These are phyloP conservation scores for Kwoniella heveanensis DNA, from an alignment of 768 basidiomycete genomes.

Conservation along the genomic window DNA sequence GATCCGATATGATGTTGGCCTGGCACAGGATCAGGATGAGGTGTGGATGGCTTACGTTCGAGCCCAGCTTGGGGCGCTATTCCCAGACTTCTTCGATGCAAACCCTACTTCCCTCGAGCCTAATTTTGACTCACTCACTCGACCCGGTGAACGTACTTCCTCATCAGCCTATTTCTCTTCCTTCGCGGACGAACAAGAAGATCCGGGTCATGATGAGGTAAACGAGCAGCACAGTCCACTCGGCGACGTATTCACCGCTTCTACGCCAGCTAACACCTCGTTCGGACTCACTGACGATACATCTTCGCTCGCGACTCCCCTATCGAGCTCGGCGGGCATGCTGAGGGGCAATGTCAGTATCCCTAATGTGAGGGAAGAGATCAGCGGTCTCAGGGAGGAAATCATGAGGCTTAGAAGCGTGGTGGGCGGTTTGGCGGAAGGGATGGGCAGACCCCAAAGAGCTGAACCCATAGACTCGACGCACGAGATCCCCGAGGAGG, in stretches of 20 bases:
- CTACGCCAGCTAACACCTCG: not conserved
- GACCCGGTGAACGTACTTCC: too few relatives aligned
- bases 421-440: slow-evolving; percentile 36
- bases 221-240: not conserved
- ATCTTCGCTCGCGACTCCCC: slow-evolving; percentile 12
- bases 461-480: too few relatives aligned
- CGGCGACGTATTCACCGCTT: not conserved
- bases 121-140: too few relatives aligned
- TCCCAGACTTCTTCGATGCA: slow-evolving; percentile 37
- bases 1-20: slow-evolving; percentile 14
- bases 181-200: too few relatives aligned
- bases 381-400: slow-evolving; percentile 36
- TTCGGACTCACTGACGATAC: slow-evolving; percentile 8
- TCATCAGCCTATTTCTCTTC: not conserved
- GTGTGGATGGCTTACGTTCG: slow-evolving; percentile 44
- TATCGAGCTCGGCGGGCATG: slow-evolving; percentile 6
- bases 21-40: slow-evolving; percentile 27
- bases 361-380: slow-evolving; percentile 34
- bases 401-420: slow-evolving; percentile 41
- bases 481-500: too few relatives aligned
- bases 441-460: slow-evolving; percentile 2
- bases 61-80: slow-evolving; percentile 33
- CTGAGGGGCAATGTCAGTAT: slow-evolving; percentile 12
- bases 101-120: slow-evolving; percentile 8
- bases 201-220: not conserved